These are phyloP conservation scores for Wickerhamiella shivajii DNA, from an alignment of 805 yeast genomes.

Conservation along the genomic window DNA sequence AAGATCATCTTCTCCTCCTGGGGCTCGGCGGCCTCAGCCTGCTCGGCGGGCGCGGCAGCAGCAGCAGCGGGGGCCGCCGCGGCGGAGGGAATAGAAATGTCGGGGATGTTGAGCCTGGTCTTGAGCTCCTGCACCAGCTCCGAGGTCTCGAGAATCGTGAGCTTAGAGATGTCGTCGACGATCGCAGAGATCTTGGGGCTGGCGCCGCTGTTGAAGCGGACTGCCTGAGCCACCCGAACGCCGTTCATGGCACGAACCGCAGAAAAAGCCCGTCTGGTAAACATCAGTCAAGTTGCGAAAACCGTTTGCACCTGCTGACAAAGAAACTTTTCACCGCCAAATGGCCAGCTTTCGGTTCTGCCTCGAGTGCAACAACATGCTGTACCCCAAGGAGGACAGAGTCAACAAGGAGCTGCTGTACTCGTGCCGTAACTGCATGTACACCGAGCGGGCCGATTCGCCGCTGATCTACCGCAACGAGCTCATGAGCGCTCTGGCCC, in stretches of 20 bases:
- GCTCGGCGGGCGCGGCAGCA: slow-evolving; percentile 50
- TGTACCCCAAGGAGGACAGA: slow-evolving; percentile 92
- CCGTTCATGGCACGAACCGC: too few species aligned
- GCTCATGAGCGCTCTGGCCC: slow-evolving; percentile 75
- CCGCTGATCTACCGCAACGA: slow-evolving; percentile 84
- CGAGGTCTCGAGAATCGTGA: slow-evolving; percentile 91
- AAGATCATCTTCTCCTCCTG: slow-evolving; percentile 89
- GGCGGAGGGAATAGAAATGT: slow-evolving; percentile 70
- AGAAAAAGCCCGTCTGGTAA: too few species aligned
- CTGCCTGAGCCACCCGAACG: too few species aligned
- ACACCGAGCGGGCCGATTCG: slow-evolving; percentile 80
- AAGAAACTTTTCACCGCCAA: not conserved
- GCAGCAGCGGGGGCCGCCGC: slow-evolving; percentile 46
- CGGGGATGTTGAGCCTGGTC: slow-evolving; percentile 80
- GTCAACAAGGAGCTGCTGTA: slow-evolving; percentile 59
- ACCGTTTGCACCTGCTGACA: too few species aligned
- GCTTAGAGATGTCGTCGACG: slow-evolving; percentile 79
- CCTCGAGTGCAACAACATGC: slow-evolving; percentile 94
- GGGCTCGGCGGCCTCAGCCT: slow-evolving; percentile 62
- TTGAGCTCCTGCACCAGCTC: slow-evolving; percentile 55
- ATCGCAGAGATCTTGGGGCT: slow-evolving; percentile 79
- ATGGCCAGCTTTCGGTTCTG: slow-evolving; percentile 95
- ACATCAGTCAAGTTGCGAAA: too few species aligned
- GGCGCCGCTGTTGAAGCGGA: slow-evolving; percentile 29
- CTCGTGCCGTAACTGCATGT: slow-evolving; percentile 89